Percentiles rank a stretch among this genome's conserved stretches.
phyloP scores from a whole-genome alignment of 768 basidiomycete species.

The Pholiota microspora region DNA sequence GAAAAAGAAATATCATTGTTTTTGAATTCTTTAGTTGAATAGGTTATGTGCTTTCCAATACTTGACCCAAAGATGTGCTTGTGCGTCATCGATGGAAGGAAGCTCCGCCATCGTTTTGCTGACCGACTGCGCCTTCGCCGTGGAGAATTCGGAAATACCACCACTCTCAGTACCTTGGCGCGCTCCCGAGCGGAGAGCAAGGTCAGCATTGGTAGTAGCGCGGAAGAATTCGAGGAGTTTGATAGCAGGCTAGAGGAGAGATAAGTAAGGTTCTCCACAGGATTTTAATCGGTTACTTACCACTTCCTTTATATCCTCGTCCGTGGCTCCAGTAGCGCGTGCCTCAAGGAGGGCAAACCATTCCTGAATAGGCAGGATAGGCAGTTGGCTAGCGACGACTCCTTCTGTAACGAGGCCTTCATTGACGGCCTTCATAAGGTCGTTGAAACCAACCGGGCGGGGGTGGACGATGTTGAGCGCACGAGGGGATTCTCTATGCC shows the following conservation, averaged over 20 bases:
- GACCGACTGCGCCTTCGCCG: not conserved
- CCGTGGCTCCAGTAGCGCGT: not conserved
- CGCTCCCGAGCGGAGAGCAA: not conserved
- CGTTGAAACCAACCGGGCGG: slow-evolving; percentile 26
- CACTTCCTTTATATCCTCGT: slow-evolving; percentile 8
- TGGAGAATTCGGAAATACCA: slow-evolving; percentile 1
- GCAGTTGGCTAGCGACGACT: not conserved
- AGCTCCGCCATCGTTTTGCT: slow-evolving; percentile 4
- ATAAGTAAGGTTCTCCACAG: not conserved
- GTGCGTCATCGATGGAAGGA: not conserved
- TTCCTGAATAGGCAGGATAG: slow-evolving; percentile 13
- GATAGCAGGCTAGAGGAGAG: slow-evolving; percentile 27
- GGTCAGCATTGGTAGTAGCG: not conserved
- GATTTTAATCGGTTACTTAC: slow-evolving; percentile 2
- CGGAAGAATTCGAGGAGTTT: slow-evolving; percentile 32
- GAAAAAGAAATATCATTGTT: not conserved
- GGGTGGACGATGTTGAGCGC: slow-evolving; percentile 35
- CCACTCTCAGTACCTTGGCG: not conserved
- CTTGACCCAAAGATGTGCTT: slow-evolving; percentile 1
- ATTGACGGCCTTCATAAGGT: slow-evolving; percentile 19
- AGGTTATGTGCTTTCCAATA: not conserved
- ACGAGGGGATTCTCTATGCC: slow-evolving; percentile 6
- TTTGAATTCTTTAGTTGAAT: not conserved
- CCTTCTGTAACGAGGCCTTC: slow-evolving; percentile 11
- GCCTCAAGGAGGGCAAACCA: slow-evolving; percentile 18